Percentiles rank a stretch among this genome's conserved stretches.
Conservation (phyloP, 2,329 filamentous ascomycete genomes). For the Reticulascus tulasneorum region DNA sequence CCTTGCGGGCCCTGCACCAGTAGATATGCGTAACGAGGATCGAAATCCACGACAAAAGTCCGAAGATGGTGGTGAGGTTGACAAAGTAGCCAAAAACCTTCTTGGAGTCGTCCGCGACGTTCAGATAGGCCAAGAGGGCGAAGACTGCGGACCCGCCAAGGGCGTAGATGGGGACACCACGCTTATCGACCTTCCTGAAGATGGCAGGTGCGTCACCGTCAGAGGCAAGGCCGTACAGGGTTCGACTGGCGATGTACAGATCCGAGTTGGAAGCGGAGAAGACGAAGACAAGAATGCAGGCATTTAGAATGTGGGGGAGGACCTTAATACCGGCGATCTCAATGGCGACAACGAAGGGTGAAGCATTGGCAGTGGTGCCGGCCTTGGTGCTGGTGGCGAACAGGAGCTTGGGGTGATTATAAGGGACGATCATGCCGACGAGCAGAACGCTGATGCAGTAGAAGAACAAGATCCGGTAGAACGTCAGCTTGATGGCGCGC, state of each 20-base stretch:
- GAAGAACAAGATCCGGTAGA: slow-evolving; percentile 79
- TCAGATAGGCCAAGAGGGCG: slow-evolving; percentile 66
- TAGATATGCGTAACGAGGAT: slow-evolving; percentile 65
- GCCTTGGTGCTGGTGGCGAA: slow-evolving; percentile 53
- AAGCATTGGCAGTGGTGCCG: slow-evolving; percentile 52
- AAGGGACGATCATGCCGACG: slow-evolving; percentile 73
- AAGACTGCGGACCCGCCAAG: slow-evolving; percentile 59
- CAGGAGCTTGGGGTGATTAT: slow-evolving; percentile 56
- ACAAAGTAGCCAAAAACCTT: slow-evolving; percentile 55
- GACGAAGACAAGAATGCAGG: slow-evolving; percentile 69
- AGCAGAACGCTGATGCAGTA: slow-evolving; percentile 72
- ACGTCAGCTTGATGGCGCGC: slow-evolving; percentile 73
- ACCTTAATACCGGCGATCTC: slow-evolving; percentile 56
- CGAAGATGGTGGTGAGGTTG: slow-evolving; percentile 65
- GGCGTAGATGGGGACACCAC: slow-evolving; percentile 66
- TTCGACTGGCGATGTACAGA: slow-evolving; percentile 71
- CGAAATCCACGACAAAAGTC: slow-evolving; percentile 63
- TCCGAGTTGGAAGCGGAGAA: slow-evolving; percentile 76
- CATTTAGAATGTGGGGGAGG: slow-evolving; percentile 68
- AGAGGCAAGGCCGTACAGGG: slow-evolving; percentile 67
- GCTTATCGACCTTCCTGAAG: slow-evolving; percentile 66
- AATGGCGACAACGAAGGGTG: slow-evolving; percentile 74
- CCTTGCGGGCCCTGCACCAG: slow-evolving; percentile 60
- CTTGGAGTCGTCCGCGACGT: slow-evolving; percentile 41
- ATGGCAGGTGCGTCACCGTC: slow-evolving; percentile 69